Percentiles rank a stretch among this genome's conserved stretches.
Evolutionary conservation across 1,284 basidiomycete genomes (phyloP).

Genomic region (Marasmius fiardii): DNA sequence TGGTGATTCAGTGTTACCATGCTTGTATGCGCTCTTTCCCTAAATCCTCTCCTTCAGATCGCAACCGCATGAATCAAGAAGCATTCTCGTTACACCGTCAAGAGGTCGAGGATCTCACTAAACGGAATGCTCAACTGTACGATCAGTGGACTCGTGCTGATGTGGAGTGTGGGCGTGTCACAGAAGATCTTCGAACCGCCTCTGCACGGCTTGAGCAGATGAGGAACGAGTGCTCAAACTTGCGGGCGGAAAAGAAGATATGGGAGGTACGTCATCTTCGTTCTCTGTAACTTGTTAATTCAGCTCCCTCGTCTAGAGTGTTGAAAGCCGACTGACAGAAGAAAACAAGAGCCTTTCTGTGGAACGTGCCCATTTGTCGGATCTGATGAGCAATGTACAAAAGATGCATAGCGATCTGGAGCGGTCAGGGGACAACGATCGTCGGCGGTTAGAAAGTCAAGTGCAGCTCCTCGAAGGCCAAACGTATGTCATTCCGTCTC

Average conservation of each 20-base stretch:
- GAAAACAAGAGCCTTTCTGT: conserved; percentile 80
- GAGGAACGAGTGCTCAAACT: conserved; percentile 80
- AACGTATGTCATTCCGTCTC: conserved; percentile 48
- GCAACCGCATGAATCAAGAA: conserved; percentile 63
- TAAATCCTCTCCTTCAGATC: conserved; percentile 40
- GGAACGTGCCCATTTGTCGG: conserved; percentile 82
- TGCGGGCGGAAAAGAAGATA: conserved; percentile 89
- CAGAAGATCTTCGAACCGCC: conserved; percentile 60
- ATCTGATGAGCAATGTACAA: conserved; percentile 85
- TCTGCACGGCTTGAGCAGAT: conserved; percentile 66
- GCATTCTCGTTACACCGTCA: conserved; percentile 52
- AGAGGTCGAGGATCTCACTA: conserved; percentile 58
- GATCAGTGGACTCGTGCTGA: conserved; percentile 66
- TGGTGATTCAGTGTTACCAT: conserved; percentile 41
- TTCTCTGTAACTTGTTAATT: neutral
- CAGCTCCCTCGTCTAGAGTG: conserved; percentile 41
- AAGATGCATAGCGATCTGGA: conserved; percentile 89
- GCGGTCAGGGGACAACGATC: conserved; percentile 76
- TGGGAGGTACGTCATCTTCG: conserved; percentile 66
- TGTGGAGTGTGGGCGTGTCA: conserved; percentile 59
- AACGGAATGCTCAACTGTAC: conserved; percentile 65
- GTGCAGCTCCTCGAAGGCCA: conserved; percentile 78
- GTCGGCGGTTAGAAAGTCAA: conserved; percentile 76
- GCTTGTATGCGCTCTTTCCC: neutral
- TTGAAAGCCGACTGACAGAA: conserved; percentile 76